Evolutionary conservation across 2,329 filamentous ascomycete species (phyloP).

Genomic region (Neofusicoccum sp.): DNA sequence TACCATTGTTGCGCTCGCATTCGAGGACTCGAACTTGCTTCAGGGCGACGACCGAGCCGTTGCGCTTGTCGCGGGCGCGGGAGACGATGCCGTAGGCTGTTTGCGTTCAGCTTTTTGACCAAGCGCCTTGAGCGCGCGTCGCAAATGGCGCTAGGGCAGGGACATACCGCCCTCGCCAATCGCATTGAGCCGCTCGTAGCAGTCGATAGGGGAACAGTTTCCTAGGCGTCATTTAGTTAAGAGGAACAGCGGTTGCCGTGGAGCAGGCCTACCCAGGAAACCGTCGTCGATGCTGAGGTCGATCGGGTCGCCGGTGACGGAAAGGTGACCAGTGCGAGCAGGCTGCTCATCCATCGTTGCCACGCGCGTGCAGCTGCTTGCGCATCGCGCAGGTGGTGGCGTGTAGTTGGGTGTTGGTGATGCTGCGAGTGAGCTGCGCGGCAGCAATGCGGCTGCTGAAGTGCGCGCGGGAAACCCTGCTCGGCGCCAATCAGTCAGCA

Average conservation of each 20-base stretch:
- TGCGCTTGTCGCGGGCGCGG: conserved; percentile 31
- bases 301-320: conserved; percentile 29
- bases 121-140: no score
- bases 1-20: conserved; percentile 32
- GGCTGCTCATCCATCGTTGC: not conserved
- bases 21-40: conserved; percentile 37
- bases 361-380: not conserved
- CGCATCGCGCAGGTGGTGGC: not conserved
- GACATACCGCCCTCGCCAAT: conserved; percentile 37
- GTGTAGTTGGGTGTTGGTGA: not conserved
- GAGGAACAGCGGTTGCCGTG: not conserved
- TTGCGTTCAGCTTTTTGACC: not conserved
- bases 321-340: conserved; percentile 19
- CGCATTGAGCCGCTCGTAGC: conserved; percentile 34
- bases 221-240: conserved; percentile 23
- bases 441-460: not conserved
- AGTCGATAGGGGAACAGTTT: conserved; percentile 32
- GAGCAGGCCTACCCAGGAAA: conserved; percentile 25
- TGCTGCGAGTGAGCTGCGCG: not conserved
- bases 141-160: not conserved
- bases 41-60: conserved; percentile 33
- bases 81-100: conserved; percentile 28
- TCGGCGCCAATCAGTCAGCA: no score
- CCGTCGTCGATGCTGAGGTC: conserved; percentile 23
- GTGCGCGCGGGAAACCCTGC: no score